Conservation (phyloP, 768 basidiomycete species). For the Russula lepida region DNA sequence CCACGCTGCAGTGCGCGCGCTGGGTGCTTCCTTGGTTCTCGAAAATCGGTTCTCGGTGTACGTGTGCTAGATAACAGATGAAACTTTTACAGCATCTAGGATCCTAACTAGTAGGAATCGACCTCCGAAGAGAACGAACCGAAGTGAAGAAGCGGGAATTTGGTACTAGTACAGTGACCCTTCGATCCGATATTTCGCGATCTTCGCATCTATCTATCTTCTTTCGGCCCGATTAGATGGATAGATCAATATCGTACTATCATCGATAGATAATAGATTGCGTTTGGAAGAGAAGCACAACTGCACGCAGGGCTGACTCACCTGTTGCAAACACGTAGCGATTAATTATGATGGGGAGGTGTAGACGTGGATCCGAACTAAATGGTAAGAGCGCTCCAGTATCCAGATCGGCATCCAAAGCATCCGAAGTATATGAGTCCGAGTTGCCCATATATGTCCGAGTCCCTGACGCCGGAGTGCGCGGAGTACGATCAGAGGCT, state of each 20-base stretch:
- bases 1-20: no score
- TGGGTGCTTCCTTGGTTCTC: no score
- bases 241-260: not conserved
- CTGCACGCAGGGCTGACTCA: no score
- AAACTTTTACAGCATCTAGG: no score
- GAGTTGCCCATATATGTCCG: not conserved
- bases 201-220: not conserved
- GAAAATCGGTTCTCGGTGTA: no score
- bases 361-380: not conserved
- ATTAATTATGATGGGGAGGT: not conserved
- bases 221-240: not conserved
- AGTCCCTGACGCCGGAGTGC: not conserved
- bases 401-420: not conserved
- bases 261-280: not conserved
- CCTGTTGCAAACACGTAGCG: not conserved
- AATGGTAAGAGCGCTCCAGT: not conserved
- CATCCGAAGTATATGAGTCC: not conserved
- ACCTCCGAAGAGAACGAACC: not conserved
- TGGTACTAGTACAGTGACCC: no score
- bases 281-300: not conserved
- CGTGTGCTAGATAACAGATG: no score
- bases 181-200: not conserved
- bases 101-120: no score
- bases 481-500: not conserved
- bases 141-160: no score